phyloP scores from a whole-genome alignment of 225 moss, liverwort and hornwort species.

The Takakia lepidozioides region DNA sequence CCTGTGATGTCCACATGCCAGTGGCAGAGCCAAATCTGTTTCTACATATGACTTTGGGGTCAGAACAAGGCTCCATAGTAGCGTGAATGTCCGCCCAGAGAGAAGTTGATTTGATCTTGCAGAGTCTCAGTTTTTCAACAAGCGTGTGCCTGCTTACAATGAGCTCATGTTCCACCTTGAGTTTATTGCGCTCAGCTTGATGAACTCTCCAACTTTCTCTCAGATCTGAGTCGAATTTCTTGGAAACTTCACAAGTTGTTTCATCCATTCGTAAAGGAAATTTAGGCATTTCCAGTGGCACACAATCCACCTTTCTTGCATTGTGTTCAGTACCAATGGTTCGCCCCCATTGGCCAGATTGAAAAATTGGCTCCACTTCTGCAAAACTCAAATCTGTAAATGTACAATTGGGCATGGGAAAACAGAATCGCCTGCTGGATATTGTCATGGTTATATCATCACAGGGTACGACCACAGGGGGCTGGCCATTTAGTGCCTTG shows the following conservation, averaged over 20 bases:
- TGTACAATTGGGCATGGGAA: neutral
- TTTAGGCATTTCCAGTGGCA: neutral
- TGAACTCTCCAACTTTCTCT: constrained; percentile 15
- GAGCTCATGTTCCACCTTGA: neutral
- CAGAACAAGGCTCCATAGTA: constrained; percentile 5
- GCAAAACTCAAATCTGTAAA: neutral
- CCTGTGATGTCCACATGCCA: neutral
- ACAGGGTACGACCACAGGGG: no score
- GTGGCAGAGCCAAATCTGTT: no score
- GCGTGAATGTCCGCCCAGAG: constrained; percentile 10
- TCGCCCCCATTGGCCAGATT: constrained; percentile 5
- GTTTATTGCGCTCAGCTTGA: constrained; percentile 4
- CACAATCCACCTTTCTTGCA: neutral
- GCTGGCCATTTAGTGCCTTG: no score
- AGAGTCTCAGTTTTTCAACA: neutral
- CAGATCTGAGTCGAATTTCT: constrained; percentile 12
- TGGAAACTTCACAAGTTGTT: constrained; percentile 7
- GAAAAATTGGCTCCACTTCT: constrained; percentile 7
- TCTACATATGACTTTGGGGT: no score
- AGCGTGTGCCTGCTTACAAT: neutral
- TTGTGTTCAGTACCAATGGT: neutral
- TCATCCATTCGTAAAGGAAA: neutral
- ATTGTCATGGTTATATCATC: neutral
- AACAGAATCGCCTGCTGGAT: neutral
- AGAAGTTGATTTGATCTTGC: constrained; percentile 3